A percentile compares a stretch with the other conserved stretches of the same genome.
phyloP scores from a whole-genome alignment of 106 monocot species.

The Narthecium ossifragum region DNA sequence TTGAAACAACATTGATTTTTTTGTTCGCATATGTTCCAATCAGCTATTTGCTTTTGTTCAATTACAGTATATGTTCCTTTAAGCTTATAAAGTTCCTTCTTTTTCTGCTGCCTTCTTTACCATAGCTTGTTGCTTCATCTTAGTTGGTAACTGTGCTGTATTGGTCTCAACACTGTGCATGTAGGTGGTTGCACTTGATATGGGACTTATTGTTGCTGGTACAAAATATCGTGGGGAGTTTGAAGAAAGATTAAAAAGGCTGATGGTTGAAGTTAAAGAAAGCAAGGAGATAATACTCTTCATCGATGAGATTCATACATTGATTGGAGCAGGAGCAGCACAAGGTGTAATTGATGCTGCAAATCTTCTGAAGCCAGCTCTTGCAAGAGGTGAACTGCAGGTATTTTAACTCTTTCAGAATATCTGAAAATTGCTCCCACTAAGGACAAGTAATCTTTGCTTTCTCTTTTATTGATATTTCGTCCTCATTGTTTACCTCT shows the following conservation, averaged over 20 bases:
- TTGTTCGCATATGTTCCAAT: too few species aligned
- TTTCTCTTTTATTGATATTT: not conserved
- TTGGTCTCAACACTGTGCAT: not conserved
- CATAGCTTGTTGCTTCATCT: not conserved
- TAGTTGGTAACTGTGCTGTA: too few species aligned
- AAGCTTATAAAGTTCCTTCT: not conserved
- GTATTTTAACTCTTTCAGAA: constrained; percentile 2
- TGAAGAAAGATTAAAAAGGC: constrained; percentile 37
- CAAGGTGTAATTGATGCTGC: constrained; percentile 36
- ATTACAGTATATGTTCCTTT: too few species aligned
- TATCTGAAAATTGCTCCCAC: not conserved
- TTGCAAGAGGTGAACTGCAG: constrained; percentile 47
- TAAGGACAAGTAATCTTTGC: not conserved
- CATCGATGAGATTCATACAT: constrained; percentile 36
- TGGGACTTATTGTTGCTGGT: constrained; percentile 38
- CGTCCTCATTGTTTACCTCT: not conserved
- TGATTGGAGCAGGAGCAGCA: constrained; percentile 35
- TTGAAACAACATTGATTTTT: too few species aligned
- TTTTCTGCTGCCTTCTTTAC: not conserved
- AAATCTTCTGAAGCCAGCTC: constrained; percentile 37
- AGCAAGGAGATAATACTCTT: constrained; percentile 36
- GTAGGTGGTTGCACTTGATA: constrained; percentile 34
- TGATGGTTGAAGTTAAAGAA: constrained; percentile 31
- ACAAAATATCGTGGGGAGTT: constrained; percentile 40
- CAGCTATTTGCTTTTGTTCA: too few species aligned